Base-by-base conservation (phyloP, 495 filamentous ascomycete genomes). In the Penicillium mononematosum region DNA sequence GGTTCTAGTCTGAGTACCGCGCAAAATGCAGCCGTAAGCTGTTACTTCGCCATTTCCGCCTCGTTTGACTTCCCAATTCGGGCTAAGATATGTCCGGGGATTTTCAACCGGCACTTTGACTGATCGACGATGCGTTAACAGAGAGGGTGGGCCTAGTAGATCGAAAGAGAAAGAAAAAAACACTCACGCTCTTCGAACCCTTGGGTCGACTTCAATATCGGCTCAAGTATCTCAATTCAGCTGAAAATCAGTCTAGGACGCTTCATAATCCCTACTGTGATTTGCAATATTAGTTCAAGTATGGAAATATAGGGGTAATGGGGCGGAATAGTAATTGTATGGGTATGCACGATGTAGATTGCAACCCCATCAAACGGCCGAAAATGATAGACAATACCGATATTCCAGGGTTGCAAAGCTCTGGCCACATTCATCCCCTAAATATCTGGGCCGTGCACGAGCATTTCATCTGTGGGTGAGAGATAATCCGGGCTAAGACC, bases 61-160 rank as follows among this genome's bases (percentile, higher is more conserved):
- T 25, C 27, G 6, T 32, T 8, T 11, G 3, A 11, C 17, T 8
- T 6, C 29, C 17, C 16, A 17, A 52, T 42, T 41, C 50, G n/a
- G 27, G 24, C 12, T 12, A 32, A 20, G 9, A 36, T 36, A 32
- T n/a, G 16, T 19, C 43, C 52, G 39, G 22, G 24, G 9, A 22
- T 19, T 29, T 45, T 41, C n/a, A 36, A 50, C 36, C 39, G 46
- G 47, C 42, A 42, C 17, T 47, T 56, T 66, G 32, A 58, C 65
- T 68, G 65, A 68, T 68, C 65, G 65, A 66, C 65, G 51, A 49
- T 43, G 34, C 32, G 57, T 61, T 66, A 63, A 68, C 63, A 57
- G 55, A 19, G 34, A 38, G 52, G 51, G 61, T 63, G 57, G 60
- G 29, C 50, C 50, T 44, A 36, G 42, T 34, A 50, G 46, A 55